These are phyloP conservation scores for Helicostylum pulchrum DNA, from an alignment of 192 early-diverging fungal genomes.

Conservation along the genomic window DNA sequence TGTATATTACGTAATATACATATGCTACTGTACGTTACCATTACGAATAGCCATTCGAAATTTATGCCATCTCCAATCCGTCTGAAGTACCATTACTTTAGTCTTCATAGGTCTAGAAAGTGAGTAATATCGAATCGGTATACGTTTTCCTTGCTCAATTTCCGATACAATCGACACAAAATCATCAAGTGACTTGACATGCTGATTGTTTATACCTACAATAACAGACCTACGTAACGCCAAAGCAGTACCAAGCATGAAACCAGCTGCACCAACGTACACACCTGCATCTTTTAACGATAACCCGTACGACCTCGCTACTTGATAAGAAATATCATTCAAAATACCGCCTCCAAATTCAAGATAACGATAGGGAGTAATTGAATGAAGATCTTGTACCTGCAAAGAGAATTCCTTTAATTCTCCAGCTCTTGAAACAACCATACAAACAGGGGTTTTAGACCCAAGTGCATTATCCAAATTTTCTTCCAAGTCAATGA, in stretches of 20 bases:
- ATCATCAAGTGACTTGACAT: conserved; percentile 57
- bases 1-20: not conserved
- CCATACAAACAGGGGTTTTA: conserved; percentile 39
- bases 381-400: conserved; percentile 69
- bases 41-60: too few relatives aligned
- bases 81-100: conserved; percentile 73
- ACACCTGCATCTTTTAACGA: conserved; percentile 69
- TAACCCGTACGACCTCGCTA: conserved; percentile 59
- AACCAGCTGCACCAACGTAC: conserved; percentile 66
- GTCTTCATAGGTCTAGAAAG: conserved; percentile 75
- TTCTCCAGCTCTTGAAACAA: conserved; percentile 53
- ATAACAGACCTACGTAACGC: conserved; percentile 61
- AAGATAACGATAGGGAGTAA: conserved; percentile 80
- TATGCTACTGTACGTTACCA: too few relatives aligned
- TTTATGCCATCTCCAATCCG: conserved; percentile 40
- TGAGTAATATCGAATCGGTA: conserved; percentile 62
- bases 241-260: conserved; percentile 59
- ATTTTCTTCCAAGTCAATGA: conserved; percentile 58
- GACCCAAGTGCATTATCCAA: conserved; percentile 52
- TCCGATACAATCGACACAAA: conserved; percentile 56
- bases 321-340: conserved; percentile 69
- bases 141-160: conserved; percentile 55
- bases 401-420: conserved; percentile 27
- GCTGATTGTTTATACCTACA: conserved; percentile 57
- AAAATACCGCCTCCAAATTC: conserved; percentile 80